These are phyloP conservation scores for Calonectria leucothoes DNA, from an alignment of 2,329 filamentous ascomycete species.

Conservation along the genomic window DNA sequence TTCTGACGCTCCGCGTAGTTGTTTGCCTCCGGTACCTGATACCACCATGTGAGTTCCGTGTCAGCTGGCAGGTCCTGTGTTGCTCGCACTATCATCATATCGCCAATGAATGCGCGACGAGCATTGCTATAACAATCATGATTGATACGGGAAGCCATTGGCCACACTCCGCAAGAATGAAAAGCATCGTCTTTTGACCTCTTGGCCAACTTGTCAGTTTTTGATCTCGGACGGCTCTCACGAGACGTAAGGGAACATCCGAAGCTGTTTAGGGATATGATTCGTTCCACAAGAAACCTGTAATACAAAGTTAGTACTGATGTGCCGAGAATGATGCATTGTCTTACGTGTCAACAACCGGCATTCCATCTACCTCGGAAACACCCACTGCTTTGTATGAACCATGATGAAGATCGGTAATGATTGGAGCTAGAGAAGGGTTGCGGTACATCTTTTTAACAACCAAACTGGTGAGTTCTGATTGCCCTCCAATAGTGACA, in stretches of 20 bases:
- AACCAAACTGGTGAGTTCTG: conserved; percentile 52
- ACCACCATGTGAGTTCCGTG: conserved; percentile 59
- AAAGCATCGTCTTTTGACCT: not conserved
- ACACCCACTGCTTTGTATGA: conserved; percentile 46
- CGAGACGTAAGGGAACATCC: conserved; percentile 43
- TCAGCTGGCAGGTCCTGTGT: conserved; percentile 52
- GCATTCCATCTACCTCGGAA: conserved; percentile 45
- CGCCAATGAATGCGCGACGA: conserved; percentile 62
- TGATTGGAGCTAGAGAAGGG: conserved; percentile 27
- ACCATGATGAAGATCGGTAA: conserved; percentile 52
- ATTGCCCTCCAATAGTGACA: conserved; percentile 51
- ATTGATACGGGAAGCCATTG: conserved; percentile 61
- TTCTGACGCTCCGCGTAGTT: not conserved
- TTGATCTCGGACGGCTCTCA: not conserved
- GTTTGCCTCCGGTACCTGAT: conserved; percentile 34
- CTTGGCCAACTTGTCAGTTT: not conserved
- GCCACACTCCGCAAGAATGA: conserved; percentile 58
- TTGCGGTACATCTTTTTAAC: conserved; percentile 60
- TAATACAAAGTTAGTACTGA: not conserved
- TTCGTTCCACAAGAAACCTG: conserved; percentile 59
- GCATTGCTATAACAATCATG: conserved; percentile 63
- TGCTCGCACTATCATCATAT: conserved; percentile 64
- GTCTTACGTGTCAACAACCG: conserved; percentile 59
- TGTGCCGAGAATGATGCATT: too few relatives aligned
- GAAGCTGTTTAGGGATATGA: conserved; percentile 57